Evolutionary conservation across 495 filamentous ascomycete genomes (phyloP).

Genomic region (Neurospora sp.): DNA sequence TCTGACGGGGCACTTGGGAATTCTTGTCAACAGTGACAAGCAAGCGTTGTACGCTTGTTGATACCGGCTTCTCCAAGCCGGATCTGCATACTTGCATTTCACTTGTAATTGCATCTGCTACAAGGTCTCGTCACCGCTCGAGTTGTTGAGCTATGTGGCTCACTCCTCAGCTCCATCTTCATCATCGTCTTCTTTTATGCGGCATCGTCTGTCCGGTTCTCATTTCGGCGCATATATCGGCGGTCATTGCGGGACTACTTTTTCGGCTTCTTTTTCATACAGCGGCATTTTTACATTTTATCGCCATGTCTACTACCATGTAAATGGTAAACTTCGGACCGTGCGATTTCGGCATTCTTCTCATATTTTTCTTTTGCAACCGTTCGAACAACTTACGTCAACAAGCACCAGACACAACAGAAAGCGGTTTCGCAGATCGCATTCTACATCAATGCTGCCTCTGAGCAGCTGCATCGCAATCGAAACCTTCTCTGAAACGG

Average conservation of each 20-base stretch:
- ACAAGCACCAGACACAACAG: not conserved
- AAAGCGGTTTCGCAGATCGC: not conserved
- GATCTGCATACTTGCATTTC: not conserved
- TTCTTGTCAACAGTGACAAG: not conserved
- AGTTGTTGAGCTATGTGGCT: not conserved
- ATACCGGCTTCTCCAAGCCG: not conserved
- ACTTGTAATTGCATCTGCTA: not conserved
- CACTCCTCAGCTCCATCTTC: not conserved
- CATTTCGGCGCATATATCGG: not conserved
- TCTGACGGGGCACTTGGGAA: not conserved
- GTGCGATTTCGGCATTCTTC: not conserved
- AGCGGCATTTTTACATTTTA: not conserved
- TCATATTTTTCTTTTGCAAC: not conserved
- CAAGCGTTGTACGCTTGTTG: not conserved
- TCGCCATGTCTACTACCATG: not conserved
- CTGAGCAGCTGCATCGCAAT: not conserved
- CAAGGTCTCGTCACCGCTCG: not conserved
- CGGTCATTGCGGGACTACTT: not conserved
- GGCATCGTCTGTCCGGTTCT: not conserved
- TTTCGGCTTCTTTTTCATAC: not conserved
- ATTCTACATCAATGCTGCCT: not conserved
- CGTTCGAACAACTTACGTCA: not conserved
- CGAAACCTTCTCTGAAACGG: not conserved
- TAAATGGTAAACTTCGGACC: not conserved
- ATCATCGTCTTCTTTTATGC: not conserved